A percentile compares a stretch with the other conserved stretches of the same genome.
phyloP scores from a whole-genome alignment of 2,329 filamentous ascomycete genomes.

The Dendryphion nanum region DNA sequence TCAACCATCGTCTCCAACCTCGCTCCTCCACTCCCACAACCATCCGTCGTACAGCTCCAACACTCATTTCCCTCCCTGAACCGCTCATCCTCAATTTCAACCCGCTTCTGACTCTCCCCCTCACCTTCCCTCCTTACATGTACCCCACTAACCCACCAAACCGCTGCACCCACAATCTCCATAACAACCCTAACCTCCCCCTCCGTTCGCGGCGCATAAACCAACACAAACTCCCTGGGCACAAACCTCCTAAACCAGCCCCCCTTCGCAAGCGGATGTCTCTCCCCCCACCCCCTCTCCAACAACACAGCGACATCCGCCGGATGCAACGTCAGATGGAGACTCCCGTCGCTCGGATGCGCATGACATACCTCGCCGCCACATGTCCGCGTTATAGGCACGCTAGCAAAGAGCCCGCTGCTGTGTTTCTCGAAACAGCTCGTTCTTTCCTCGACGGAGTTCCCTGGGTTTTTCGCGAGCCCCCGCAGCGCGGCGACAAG shows the following conservation, averaged over 20 bases:
- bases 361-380: constrained; percentile 82
- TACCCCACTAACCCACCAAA: constrained; percentile 64
- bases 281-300: constrained; percentile 75
- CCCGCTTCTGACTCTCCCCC: constrained; percentile 12
- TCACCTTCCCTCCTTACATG: no score
- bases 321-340: constrained; percentile 80
- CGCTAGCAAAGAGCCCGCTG: constrained; percentile 68
- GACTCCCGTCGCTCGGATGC: constrained; percentile 70
- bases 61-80: constrained; percentile 19
- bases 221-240: constrained; percentile 72
- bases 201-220: constrained; percentile 74
- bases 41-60: constrained; percentile 25
- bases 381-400: constrained; percentile 67
- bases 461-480: constrained; percentile 22
- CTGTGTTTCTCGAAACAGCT: constrained; percentile 83
- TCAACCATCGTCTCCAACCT: constrained; percentile 28
- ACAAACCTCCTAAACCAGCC: constrained; percentile 67
- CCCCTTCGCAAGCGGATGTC: constrained; percentile 64
- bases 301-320: constrained; percentile 72
- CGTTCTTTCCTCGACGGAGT: constrained; percentile 51
- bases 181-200: constrained; percentile 67
- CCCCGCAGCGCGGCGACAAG: constrained; percentile 18
- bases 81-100: constrained; percentile 22
- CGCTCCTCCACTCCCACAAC: constrained; percentile 17
- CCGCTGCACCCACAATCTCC: constrained; percentile 69